Evolutionary conservation across 116 monocot genomes (phyloP), one percentile per base, ranked within the genome.

Genomic region (Papilionanthe hybrid): DNA sequence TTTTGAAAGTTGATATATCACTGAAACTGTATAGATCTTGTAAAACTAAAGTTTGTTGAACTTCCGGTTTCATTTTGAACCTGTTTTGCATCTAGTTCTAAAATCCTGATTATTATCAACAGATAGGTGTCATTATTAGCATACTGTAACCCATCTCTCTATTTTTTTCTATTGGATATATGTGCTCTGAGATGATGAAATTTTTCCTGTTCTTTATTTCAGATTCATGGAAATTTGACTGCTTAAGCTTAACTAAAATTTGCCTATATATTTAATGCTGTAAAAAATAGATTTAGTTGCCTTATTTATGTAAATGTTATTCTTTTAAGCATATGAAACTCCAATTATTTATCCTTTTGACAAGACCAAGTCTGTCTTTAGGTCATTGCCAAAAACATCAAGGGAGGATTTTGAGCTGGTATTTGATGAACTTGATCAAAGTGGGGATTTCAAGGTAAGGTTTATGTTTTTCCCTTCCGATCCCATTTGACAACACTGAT

Each of bases 401-500:
- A 79, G 79, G 72, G 98, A 98, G 50, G 98, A 98, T 86, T 98
- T 98, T 87, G 93, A 94, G 82, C 81, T 86, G 48, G 87, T 98
- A 81, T 98, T 98, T 77, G 55, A 76, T 85, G 95, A 98, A 58
- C 93, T 98, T 74, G 98, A 98, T 89, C 83, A 86, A 47, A 98
- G 98, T 85, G 93, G 91, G 53, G 98, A 98, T 82, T 94, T 98
- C 67, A 92, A 90, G 95, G 98, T 90, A 72, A 79, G 12, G 22
- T n/a, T 66, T 77, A 69, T 37, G 13, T 2, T 18, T 77, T 45
- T 1, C 9, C 19, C 47, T 25, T n/a, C 30, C 41, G 41, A 9
- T 53, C 66, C 18, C 12, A 20, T 9, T 55, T 55, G 7, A 15
- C 20, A 79, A 27, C 17, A 30, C 11, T 27, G 79, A 58, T 57